Conservation (phyloP, 129 eudicot genomes). For the Gnaphalium uliginosum region DNA sequence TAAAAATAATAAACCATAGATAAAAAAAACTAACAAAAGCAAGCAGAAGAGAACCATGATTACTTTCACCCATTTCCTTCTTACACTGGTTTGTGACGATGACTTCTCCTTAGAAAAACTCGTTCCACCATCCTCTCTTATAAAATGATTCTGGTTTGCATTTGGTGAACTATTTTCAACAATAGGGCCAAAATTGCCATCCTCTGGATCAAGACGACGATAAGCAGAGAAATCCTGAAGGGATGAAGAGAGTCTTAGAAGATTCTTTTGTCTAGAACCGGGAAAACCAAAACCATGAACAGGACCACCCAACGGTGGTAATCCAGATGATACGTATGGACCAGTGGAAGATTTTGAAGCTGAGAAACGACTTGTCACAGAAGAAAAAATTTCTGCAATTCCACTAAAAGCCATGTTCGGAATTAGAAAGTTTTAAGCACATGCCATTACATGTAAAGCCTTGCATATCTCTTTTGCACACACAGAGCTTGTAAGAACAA, state of each 20-base stretch:
- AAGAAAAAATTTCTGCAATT: slow-evolving; percentile 58
- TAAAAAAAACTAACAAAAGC: slow-evolving; percentile 52
- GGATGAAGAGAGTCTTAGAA: slow-evolving; percentile 76
- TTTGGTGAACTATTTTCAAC: slow-evolving; percentile 35
- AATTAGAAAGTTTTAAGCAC: slow-evolving; percentile 22
- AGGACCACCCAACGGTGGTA: slow-evolving; percentile 67
- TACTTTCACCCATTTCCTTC: slow-evolving; percentile 64
- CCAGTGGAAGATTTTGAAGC: slow-evolving; percentile 54
- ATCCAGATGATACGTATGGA: slow-evolving; percentile 53
- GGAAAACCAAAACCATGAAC: slow-evolving; percentile 40
- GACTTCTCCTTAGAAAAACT: slow-evolving; percentile 87
- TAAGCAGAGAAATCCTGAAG: slow-evolving; percentile 92
- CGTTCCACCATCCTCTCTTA: slow-evolving; percentile 54
- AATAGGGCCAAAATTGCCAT: slow-evolving; percentile 42
- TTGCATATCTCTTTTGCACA: slow-evolving; percentile 28
- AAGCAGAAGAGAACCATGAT: slow-evolving; percentile 54
- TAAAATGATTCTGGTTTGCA: slow-evolving; percentile 37
- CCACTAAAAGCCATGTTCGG: slow-evolving; percentile 61
- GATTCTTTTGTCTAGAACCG: slow-evolving; percentile 49
- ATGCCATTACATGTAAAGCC: slow-evolving; percentile 20
- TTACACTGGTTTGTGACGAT: slow-evolving; percentile 36
- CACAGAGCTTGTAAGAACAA: slow-evolving; percentile 20
- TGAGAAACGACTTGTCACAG: slow-evolving; percentile 52
- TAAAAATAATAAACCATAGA: slow-evolving; percentile 39
- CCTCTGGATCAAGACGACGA: slow-evolving; percentile 68